Evolutionary conservation across 805 yeast species (phyloP).

Genomic region (Blastobotrys attinorum): DNA sequence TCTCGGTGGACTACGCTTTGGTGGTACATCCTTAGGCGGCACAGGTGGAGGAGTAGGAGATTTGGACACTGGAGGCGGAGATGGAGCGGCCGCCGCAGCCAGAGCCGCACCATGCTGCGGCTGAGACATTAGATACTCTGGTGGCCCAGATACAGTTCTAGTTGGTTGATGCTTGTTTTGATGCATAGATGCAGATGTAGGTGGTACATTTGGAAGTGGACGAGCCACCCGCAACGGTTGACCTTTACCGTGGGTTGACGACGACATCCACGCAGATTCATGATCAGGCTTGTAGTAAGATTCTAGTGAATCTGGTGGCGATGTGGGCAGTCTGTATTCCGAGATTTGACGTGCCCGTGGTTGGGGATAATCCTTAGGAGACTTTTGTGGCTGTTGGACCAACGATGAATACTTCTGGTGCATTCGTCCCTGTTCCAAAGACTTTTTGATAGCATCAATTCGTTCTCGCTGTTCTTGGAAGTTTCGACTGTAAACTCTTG

Average conservation of each 20-base stretch:
- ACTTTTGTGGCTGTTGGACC: neutral
- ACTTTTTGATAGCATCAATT: neutral
- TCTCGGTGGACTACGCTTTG: too few relatives aligned
- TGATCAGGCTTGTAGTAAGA: neutral
- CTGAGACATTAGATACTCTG: neutral
- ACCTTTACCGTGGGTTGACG: neutral
- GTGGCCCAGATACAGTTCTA: neutral
- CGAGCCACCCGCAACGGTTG: neutral
- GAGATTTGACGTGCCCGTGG: neutral
- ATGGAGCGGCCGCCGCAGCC: neutral
- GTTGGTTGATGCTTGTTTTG: neutral
- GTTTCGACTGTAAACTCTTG: neutral
- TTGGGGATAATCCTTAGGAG: neutral
- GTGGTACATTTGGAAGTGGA: neutral
- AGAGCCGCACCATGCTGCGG: neutral
- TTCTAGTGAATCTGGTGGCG: neutral
- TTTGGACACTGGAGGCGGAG: neutral
- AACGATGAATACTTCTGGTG: constrained; percentile 1
- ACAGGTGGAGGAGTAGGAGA: neutral
- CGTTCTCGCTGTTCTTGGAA: neutral
- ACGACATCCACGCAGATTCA: neutral
- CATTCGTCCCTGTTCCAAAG: constrained; percentile 1
- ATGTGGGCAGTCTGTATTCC: neutral
- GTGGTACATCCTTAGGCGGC: neutral
- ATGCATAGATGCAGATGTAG: too few relatives aligned